phyloP scores from a whole-genome alignment of 805 yeast genomes.

The Candida ortonii region DNA sequence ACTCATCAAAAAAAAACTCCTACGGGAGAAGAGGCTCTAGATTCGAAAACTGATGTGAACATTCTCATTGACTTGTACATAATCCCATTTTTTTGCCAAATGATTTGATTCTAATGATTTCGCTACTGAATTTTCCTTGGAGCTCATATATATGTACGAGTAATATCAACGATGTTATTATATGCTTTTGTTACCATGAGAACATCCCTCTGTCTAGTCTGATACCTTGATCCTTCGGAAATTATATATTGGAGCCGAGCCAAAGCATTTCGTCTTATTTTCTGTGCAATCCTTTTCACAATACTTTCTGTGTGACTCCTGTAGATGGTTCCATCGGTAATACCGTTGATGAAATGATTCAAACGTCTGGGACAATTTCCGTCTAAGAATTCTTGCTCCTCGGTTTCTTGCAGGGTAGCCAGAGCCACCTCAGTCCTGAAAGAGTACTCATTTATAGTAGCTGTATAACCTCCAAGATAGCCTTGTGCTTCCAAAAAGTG shows the following conservation, averaged over 20 bases:
- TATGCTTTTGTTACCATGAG: neutral
- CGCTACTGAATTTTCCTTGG: too few species aligned
- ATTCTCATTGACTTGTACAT: too few species aligned
- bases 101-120: too few species aligned
- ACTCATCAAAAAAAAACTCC: too few species aligned
- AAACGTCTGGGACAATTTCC: constrained; percentile 32
- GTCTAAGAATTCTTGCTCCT: constrained; percentile 9
- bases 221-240: too few species aligned
- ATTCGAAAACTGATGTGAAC: too few species aligned
- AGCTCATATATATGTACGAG: too few species aligned
- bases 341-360: constrained; percentile 43
- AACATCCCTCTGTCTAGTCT: too few species aligned
- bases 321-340: constrained; percentile 44
- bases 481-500: constrained; percentile 48
- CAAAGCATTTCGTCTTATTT: too few species aligned
- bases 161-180: neutral
- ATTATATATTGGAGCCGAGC: too few species aligned
- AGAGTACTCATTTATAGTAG: constrained; percentile 52
- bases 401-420: constrained; percentile 47
- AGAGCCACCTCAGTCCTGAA: constrained; percentile 76
- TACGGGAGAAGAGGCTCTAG: too few species aligned
- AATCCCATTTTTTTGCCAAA: too few species aligned
- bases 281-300: constrained; percentile 34
- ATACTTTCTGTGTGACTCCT: constrained; percentile 31
- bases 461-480: constrained; percentile 74